phyloP scores from a whole-genome alignment of 2,329 filamentous ascomycete species.

The Ophidiomyces ophidiicola region DNA sequence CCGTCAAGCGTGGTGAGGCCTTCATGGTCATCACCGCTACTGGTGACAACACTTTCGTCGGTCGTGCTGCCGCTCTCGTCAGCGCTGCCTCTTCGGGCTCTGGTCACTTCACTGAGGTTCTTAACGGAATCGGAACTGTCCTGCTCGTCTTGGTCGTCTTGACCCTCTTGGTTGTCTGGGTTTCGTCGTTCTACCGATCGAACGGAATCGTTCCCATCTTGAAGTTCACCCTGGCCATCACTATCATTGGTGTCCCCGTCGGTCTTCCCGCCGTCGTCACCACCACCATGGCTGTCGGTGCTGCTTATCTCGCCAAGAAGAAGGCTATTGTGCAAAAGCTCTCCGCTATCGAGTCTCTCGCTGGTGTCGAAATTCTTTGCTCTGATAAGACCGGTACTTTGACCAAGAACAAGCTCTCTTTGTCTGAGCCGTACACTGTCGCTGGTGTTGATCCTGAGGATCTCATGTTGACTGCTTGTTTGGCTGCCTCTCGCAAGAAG shows the following conservation, averaged over 20 bases:
- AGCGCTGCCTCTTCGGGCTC: slow-evolving; percentile 59
- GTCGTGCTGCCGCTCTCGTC: slow-evolving; percentile 75
- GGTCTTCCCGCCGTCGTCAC: slow-evolving; percentile 88
- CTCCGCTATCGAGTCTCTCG: slow-evolving; percentile 79
- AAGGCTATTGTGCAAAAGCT: slow-evolving; percentile 89
- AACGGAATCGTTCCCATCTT: slow-evolving; percentile 69
- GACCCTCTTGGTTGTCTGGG: slow-evolving; percentile 72
- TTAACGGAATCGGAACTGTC: slow-evolving; percentile 74
- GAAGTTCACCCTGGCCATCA: slow-evolving; percentile 75
- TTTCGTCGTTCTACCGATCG: slow-evolving; percentile 77
- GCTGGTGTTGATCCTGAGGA: slow-evolving; percentile 72
- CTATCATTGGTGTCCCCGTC: slow-evolving; percentile 83
- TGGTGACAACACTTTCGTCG: slow-evolving; percentile 83
- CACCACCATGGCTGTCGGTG: slow-evolving; percentile 89
- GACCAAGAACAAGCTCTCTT: slow-evolving; percentile 86
- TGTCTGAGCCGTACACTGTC: slow-evolving; percentile 73
- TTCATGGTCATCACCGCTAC: slow-evolving; percentile 72
- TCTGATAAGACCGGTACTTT: slow-evolving; percentile 89
- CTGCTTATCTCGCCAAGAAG: slow-evolving; percentile 82
- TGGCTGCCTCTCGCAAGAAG: slow-evolving; percentile 85
- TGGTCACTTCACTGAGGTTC: slow-evolving; percentile 83
- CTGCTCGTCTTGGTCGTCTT: slow-evolving; percentile 69
- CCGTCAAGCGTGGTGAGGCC: slow-evolving; percentile 80
- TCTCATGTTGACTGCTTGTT: slow-evolving; percentile 81
- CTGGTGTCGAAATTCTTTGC: slow-evolving; percentile 86